Conservation (phyloP, 164 flowering plant species). For the Magnolia officinalis region DNA sequence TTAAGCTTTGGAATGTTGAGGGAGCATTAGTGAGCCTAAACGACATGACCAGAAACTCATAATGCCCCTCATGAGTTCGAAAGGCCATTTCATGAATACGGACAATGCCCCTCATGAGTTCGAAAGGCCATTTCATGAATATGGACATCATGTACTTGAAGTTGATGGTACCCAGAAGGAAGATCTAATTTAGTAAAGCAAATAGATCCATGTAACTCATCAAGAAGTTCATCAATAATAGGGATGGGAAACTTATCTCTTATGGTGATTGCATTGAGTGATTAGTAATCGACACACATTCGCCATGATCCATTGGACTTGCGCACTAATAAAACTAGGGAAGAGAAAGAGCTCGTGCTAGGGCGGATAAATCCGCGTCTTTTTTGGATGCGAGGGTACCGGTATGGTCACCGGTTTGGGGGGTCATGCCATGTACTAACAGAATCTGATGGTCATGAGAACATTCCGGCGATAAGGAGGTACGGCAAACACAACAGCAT, state of each 20-base stretch:
- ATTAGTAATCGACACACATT: not conserved
- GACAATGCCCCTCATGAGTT: not conserved
- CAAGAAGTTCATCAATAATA: not conserved
- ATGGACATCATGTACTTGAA: not conserved
- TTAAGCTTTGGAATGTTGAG: not conserved
- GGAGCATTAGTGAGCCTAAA: slow-evolving; percentile 3
- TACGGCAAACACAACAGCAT: too few relatives aligned
- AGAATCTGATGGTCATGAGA: too few relatives aligned
- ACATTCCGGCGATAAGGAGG: too few relatives aligned
- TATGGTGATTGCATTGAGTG: not conserved
- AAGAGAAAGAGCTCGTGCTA: not conserved
- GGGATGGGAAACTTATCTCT: not conserved
- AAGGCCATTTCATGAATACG: too few relatives aligned
- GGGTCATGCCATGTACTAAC: too few relatives aligned
- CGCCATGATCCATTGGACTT: not conserved
- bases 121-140: not conserved
- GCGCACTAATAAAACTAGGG: not conserved
- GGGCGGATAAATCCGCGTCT: not conserved
- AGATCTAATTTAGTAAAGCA: not conserved
- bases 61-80: too few relatives aligned
- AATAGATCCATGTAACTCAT: not conserved
- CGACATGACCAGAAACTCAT: not conserved
- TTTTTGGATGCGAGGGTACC: not conserved
- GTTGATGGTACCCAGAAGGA: not conserved
- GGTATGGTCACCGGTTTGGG: not conserved